Base-by-base conservation (phyloP, 2,329 filamentous ascomycete genomes). In the Diplocarpon rosae region DNA sequence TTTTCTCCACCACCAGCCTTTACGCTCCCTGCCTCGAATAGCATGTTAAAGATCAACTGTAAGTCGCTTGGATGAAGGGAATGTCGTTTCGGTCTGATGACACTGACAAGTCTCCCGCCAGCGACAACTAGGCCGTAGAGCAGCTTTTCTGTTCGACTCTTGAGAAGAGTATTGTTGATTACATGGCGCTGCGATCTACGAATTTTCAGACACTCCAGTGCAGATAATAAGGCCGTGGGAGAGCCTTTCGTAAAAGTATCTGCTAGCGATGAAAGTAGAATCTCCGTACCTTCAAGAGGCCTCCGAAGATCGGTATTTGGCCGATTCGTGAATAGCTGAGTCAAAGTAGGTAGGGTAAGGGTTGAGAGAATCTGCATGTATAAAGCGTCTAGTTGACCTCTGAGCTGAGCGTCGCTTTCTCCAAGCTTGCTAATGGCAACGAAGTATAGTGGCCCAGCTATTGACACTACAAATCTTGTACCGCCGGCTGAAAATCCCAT, bases 351-450 rank as follows among this genome's bases (percentile, higher is more conserved):
- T 8, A 98, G 72, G 0, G 92, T 98, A 48, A 98, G 68, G 0
- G 93, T 98, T 1, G 92, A 96, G 20, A 98, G 66, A 41, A 98
- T 95, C 64, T 98, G 92, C 85, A 95, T 96, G 63, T 98, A 98
- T 31, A 98, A 68, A 11, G 90, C 89, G 53, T 95, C 88, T 2
- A 98, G 76, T 62, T 98, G 92, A 15, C 80, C 76, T 43, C 85
- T 78, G 15, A 98, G 73, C 63, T 98, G 90, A 4, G 77, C 69
- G 60, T 96, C 90, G 61, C 86, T 95, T 64, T 98, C 92, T n/a
- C 83, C 80, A 10, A 98, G 75, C 50, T 82, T 83, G 60, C 88
- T 95, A 58, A 96, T 92, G 36, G 89, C 90, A 39, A 96, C 85
- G 36, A 98, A 80, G 61, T 96, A 93, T 33, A 98, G 71, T 10